Evolutionary conservation across 1,284 basidiomycete genomes (phyloP).

Genomic region (Farysia itapuensis): DNA sequence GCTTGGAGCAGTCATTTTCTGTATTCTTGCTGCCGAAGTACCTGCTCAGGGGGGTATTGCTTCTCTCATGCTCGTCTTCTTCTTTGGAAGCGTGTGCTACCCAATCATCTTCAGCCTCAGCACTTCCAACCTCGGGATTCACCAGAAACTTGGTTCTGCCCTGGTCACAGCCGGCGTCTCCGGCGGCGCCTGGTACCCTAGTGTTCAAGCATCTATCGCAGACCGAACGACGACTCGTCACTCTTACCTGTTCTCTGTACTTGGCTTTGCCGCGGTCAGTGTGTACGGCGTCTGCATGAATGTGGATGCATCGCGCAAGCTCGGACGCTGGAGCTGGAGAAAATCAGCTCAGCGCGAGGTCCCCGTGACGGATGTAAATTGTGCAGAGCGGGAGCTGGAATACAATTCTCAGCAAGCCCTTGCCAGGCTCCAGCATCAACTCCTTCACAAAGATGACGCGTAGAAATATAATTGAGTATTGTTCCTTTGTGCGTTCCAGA

Average conservation of each 20-base stretch:
- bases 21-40: conserved; percentile 66
- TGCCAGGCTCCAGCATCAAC: too few species aligned
- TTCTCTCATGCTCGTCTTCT: conserved; percentile 72
- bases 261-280: neutral
- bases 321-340: neutral
- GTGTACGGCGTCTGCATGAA: neutral
- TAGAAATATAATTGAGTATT: too few species aligned
- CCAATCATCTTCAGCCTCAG: conserved; percentile 69
- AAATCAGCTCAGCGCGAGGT: neutral
- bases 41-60: conserved; percentile 67
- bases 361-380: neutral
- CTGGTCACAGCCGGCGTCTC: conserved; percentile 65
- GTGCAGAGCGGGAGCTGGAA: too few species aligned
- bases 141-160: conserved; percentile 30
- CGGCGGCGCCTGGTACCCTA: conserved; percentile 75
- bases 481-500: too few species aligned
- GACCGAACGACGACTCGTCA: conserved; percentile 61
- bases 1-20: conserved; percentile 65
- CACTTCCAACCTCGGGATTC: conserved; percentile 63
- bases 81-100: conserved; percentile 68
- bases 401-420: too few species aligned
- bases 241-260: conserved; percentile 6
- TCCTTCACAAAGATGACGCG: too few species aligned
- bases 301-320: neutral
- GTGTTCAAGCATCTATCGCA: conserved; percentile 71